Conservation (phyloP, 768 basidiomycete genomes). For the Mycena crocata region DNA sequence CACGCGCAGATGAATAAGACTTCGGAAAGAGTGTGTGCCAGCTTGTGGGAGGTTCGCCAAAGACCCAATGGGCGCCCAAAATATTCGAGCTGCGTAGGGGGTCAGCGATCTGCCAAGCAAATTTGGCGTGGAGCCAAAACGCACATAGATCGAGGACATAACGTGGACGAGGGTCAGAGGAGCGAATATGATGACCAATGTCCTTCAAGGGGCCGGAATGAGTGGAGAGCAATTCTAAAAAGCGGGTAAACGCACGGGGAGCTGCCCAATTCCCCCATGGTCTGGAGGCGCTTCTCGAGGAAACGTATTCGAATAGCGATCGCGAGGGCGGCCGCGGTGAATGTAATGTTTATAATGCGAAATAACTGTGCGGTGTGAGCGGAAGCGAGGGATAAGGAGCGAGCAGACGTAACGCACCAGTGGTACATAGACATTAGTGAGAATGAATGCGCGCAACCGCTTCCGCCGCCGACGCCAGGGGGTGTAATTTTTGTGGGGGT, state of each 20-base stretch:
- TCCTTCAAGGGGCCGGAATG: slow-evolving; percentile 52
- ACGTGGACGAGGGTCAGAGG: slow-evolving; percentile 88
- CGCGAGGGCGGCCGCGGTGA: slow-evolving; percentile 83
- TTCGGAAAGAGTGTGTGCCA: slow-evolving; percentile 88
- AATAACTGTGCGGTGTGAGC: slow-evolving; percentile 67
- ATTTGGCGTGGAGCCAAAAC: slow-evolving; percentile 4
- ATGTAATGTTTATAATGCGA: slow-evolving; percentile 85
- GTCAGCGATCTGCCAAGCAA: slow-evolving; percentile 10
- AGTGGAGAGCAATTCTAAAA: not conserved
- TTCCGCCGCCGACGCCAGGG: slow-evolving; percentile 55
- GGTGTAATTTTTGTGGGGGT: slow-evolving; percentile 41
- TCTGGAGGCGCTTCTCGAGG: slow-evolving; percentile 59
- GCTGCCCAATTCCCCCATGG: slow-evolving; percentile 82
- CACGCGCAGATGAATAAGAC: slow-evolving; percentile 94
- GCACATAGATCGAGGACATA: slow-evolving; percentile 85
- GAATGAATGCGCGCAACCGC: slow-evolving; percentile 71
- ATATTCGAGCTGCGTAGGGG: slow-evolving; percentile 80
- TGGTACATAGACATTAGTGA: slow-evolving; percentile 83
- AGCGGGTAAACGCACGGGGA: slow-evolving; percentile 68
- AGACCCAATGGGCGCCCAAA: slow-evolving; percentile 93
- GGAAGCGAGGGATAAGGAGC: slow-evolving; percentile 3
- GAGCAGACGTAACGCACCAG: slow-evolving; percentile 67
- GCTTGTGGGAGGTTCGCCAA: slow-evolving; percentile 89
- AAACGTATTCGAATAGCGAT: slow-evolving; percentile 81
- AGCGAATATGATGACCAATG: slow-evolving; percentile 87